Evolutionary conservation across 2,329 filamentous ascomycete species (phyloP).

Genomic region (Periconia sp.): DNA sequence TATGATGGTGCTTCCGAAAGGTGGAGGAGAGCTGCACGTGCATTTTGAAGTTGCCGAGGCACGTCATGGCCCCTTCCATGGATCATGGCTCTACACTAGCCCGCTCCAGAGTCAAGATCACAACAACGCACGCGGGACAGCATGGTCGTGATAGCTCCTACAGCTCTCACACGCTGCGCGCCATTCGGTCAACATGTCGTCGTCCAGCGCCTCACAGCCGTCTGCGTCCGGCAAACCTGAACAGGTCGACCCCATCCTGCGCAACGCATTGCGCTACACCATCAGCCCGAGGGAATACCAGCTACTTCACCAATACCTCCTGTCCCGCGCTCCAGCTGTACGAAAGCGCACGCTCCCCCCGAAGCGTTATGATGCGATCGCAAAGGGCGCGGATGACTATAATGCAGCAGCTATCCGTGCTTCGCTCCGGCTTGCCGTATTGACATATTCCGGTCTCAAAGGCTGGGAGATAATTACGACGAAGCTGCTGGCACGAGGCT

Average conservation of each 20-base stretch:
- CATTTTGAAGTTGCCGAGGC: conserved; percentile 8
- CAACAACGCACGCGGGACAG: conserved; percentile 12
- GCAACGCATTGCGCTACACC: conserved; percentile 86
- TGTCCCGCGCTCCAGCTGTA: conserved; percentile 72
- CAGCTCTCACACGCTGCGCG: neutral
- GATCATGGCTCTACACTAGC: conserved; percentile 8
- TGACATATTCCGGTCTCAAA: conserved; percentile 52
- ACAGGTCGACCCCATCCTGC: conserved; percentile 71
- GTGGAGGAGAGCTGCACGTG: conserved; percentile 2
- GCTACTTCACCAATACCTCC: conserved; percentile 79
- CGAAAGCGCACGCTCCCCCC: conserved; percentile 60
- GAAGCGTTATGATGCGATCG: conserved; percentile 58
- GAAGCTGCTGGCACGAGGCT: conserved; percentile 43
- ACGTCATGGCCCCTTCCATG: conserved; percentile 9
- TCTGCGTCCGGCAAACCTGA: conserved; percentile 32
- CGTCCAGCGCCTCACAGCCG: conserved; percentile 33
- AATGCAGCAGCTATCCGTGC: conserved; percentile 56
- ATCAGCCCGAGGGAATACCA: conserved; percentile 85
- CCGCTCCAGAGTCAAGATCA: conserved; percentile 3
- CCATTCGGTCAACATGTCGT: conserved; percentile 37
- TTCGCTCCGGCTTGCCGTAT: conserved; percentile 52
- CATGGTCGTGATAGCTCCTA: conserved; percentile 2
- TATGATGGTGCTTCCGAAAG: no score
- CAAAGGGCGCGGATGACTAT: conserved; percentile 55
- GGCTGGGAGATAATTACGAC: conserved; percentile 52